These are phyloP conservation scores for Penicillium hordei DNA, from an alignment of 2,329 filamentous ascomycete species.

Conservation along the genomic window DNA sequence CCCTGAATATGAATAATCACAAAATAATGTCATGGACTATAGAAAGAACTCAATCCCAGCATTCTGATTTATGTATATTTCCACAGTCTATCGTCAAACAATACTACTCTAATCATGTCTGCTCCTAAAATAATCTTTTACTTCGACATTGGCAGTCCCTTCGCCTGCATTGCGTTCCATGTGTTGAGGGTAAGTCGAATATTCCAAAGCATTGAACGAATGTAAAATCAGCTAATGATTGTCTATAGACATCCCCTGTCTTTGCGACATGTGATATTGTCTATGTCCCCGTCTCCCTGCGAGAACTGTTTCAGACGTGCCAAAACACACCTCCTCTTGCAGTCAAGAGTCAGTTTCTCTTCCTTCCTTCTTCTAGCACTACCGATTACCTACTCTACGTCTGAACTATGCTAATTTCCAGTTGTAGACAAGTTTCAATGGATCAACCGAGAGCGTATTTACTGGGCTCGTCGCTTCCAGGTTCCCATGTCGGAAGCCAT, in stretches of 20 bases:
- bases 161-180: conserved; percentile 18
- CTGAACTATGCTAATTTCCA: not conserved
- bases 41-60: not conserved
- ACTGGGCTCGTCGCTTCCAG: conserved; percentile 16
- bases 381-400: not conserved
- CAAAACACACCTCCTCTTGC: conserved; percentile 13
- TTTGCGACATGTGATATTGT: conserved; percentile 15
- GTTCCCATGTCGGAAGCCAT: conserved; percentile 12
- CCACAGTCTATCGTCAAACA: not conserved
- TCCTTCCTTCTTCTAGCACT: not conserved
- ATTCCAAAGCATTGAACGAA: no score
- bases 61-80: not conserved
- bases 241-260: conserved; percentile 14
- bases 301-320: conserved; percentile 16
- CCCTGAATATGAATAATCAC: not conserved
- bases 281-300: conserved; percentile 14
- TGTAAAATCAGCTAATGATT: not conserved
- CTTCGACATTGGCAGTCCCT: conserved; percentile 20
- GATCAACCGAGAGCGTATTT: conserved; percentile 18
- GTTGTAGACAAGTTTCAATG: conserved; percentile 16
- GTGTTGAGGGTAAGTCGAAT: conserved; percentile 6
- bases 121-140: conserved; percentile 13
- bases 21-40: not conserved
- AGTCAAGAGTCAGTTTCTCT: conserved; percentile 12
- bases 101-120: not conserved